Base-by-base conservation (phyloP, 495 filamentous ascomycete species). In the Parmelia sp. region DNA sequence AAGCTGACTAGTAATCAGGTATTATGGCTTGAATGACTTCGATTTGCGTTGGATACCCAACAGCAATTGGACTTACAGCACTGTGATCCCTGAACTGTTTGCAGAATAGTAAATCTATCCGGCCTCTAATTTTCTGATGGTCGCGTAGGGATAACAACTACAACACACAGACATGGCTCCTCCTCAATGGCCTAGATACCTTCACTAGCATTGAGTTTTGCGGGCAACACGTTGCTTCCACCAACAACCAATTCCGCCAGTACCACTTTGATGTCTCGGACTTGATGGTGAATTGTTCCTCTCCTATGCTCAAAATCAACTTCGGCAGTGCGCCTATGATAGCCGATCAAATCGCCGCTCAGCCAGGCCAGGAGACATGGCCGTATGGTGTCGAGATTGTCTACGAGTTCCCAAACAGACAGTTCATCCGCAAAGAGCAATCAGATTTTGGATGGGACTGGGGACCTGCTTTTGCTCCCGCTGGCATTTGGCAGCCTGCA, bases 381-480 rank as follows among this genome's bases (percentile, higher is more conserved):
- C 81, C 83, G 1, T 57, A 57, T 62, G 71, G 72, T 25, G 75
- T 83, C 4, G 75, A 86, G 59, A 74, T 69, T n/a, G 23, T 74
- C 0, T 82, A 75, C 62, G 80, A 84, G 64, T 86, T 87, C 62
- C 70, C 76, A 0, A 81, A 86, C 62, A 78, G 84, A 7, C 80
- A 82, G 74, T 88, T 83, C 58, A 85, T 88, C 51, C 83, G 86
- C 40, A 89, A 88, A 70, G 82, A 88, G 65, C 86, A 88, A 67
- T 85, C 79, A 14, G 86, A 89, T 66, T 88, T 89, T 69, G 86
- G 86, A 14, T 88, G 85, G 85, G 86, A 88, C 65, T 88, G 86
- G 86, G 84, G 85, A 9, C 86, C 86, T 8, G 84, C 83, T 2
- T 87, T 89, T 69, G 77, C 83, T 6, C 85, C 86, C 2, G 83